Base-by-base conservation (phyloP, 441 rosid genomes). In the Macaranga tanarius region DNA sequence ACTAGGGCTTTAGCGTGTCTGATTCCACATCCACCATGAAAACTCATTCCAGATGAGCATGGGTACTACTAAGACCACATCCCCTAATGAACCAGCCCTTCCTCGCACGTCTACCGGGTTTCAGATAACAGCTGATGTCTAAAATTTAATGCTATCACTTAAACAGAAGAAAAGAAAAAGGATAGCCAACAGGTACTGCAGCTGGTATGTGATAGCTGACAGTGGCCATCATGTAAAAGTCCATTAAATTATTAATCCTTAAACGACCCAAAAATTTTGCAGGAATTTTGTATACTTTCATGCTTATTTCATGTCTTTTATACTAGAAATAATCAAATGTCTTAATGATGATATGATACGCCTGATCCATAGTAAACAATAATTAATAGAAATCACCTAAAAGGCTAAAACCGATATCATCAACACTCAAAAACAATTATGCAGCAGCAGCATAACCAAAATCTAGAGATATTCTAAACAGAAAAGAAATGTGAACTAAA, bases 401-500 rank as follows among this genome's bases (percentile, higher is more conserved):
- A n/a, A n/a, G n/a, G 44, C 20, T 44, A 38, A 38, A 26, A 45
- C 5, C 54, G 1, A 31, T 15, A 7, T 7, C 5, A 47, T 12
- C 57, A 22, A 15, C 23, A 16, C 25, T 20, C 10, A 9, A 19
- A 10, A 45, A 45, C 2, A 62, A 62, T 10, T 48, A 23, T 19
- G 1, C 28, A 12, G 26, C 55, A 31, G 52, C 10, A 42, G 42
- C 44, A 12, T 26, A 47, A 60, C 11, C n/a, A 58, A 71, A 15
- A 64, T 63, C 44, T 20, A 19, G 9, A 52, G 54, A 62, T 61
- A 50, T 62, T 61, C 25, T 8, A 52, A 55, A 63, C 56, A 7
- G 45, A 19, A 38, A 25, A 62, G 23, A 17, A 17, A 63, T n/a
- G 62, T 3, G 59, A 76, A 67, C 42, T 51, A 62, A 23, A 64